Base-by-base conservation (phyloP, 768 basidiomycete genomes). In the Clitopilus hobsonii region DNA sequence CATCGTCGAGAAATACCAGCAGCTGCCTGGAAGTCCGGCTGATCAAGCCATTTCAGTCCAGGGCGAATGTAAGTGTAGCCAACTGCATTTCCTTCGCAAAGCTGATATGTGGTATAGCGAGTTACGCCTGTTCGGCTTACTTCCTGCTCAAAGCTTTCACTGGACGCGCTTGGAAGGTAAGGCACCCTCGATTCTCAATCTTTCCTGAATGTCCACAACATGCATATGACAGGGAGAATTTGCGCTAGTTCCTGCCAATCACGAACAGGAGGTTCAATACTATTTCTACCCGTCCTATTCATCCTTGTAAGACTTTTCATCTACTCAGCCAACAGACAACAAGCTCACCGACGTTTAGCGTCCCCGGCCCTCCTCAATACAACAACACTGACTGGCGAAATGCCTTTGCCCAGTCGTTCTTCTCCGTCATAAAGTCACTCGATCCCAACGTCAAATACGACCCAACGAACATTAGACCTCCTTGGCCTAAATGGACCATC, bases 61-160 rank as follows among this genome's bases (percentile, higher is more conserved):
- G 65, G 69, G 73, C 1, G 78, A 80, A 65, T 59, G 78, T 78
- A 51, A 45, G 66, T 60, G 13, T 25, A 7, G 11, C 23, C 49
- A 32, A 30, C 13, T 13, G 23, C 7, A 29, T 11, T 32, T 23
- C 11, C 3, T 51, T 45, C 22, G n/a, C n/a, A 45, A 5, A 51
- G 13, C 18, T 13, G 18, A 24, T 23, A 16, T 26, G n/a, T 20
- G 16, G 11, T 2, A 8, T 36, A 73, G 78, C 77, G 3, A 75
- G 78, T 29, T 74, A 78, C 49, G 68, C 73, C 16, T 80, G 77
- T 54, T 76, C 79, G 0, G 73, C 74, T 0, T 78, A 78, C 51
- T 71, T 61, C 54, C 28, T 75, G 24, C 54, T 74, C 28, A 52
- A 56, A 5, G 71, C 71, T 7, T 74, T 73, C 54, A 55, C 26